Evolutionary conservation across 139 green algal genomes (phyloP), one percentile per base, ranked within the genome.

Genomic region (Coelastrella sp.): DNA sequence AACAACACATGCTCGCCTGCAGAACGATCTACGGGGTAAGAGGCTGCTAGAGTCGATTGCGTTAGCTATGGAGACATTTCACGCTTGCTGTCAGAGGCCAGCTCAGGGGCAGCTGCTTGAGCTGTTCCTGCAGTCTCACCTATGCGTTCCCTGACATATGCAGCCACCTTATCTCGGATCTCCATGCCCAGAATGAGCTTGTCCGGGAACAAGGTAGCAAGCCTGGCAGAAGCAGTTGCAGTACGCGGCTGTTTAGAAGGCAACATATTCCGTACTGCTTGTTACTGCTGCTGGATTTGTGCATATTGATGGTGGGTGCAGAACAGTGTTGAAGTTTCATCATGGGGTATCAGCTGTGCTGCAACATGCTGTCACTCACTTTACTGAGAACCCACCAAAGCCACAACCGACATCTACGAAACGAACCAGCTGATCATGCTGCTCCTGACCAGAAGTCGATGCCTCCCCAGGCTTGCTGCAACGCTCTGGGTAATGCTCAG

Each of bases 401-500:
- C 97, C 97, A 84, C 97, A 99, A 37, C 97, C 97, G 1, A 99
- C 92, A 84, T 99, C 97, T 15, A 93, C 94, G 91, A 99, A 98
- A 17, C 84, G 88, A 7, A 97, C 93, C 35, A 83, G 45, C 2
- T 87, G 82, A 38, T 75, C 50, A 15, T 85, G 41, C 4, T 87
- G 86, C 45, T 74, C 37, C n/a, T 81, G 51, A 9, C 75, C 78
- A 30, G 86, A 73, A 5, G 63, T 73, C 68, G 77, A 69, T 11
- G 78, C 57, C 74, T 89, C 72, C 43, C 57, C 78, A 30, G 57
- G 63, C 57, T n/a, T 78, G 35, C 63, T 88, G 89, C 78, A 93
- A 85, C 80, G 80, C 67, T 89, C 76, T 27, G 88, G 87, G 78
- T 87, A 96, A 60, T 94, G 89, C 30, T 71, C 60, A 27, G 81